These are phyloP conservation scores for Aspergillus tamarii DNA, from an alignment of 2,329 filamentous ascomycete genomes.

Conservation along the genomic window DNA sequence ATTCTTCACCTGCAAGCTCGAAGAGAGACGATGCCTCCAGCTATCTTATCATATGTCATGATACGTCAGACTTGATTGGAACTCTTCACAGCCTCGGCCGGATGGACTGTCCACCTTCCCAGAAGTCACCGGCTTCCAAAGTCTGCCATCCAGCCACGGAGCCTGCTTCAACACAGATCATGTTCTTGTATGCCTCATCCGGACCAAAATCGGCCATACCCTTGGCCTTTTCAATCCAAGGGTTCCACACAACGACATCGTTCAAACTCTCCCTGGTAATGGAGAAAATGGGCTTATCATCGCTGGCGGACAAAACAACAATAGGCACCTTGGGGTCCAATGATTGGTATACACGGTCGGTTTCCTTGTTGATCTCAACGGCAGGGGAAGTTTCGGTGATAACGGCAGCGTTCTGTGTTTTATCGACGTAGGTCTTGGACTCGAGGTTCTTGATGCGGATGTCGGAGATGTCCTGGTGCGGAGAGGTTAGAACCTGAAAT, in stretches of 20 bases:
- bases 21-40: background rate
- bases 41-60: background rate
- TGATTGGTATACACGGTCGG: conserved; percentile 81
- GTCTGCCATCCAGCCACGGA: conserved; percentile 80
- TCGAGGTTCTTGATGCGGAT: conserved; percentile 76
- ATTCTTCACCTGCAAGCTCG: background rate
- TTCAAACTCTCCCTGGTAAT: conserved; percentile 81
- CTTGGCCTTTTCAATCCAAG: conserved; percentile 83
- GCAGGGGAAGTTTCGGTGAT: conserved; percentile 67
- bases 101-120: conserved; percentile 65
- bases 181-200: conserved; percentile 86
- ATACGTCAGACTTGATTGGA: background rate
- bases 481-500: background rate
- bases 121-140: conserved; percentile 76
- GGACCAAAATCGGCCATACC: conserved; percentile 85
- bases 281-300: conserved; percentile 65
- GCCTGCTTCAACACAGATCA: conserved; percentile 94
- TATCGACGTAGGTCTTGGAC: conserved; percentile 78
- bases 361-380: conserved; percentile 75
- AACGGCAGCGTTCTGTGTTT: conserved; percentile 68
- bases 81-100: conserved; percentile 41
- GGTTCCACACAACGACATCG: conserved; percentile 96
- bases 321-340: conserved; percentile 56
- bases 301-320: conserved; percentile 48
- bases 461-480: conserved; percentile 72